Base-by-base conservation (phyloP, 352 stramenopile genomes). In the Globisporangium cylindrosporum region DNA sequence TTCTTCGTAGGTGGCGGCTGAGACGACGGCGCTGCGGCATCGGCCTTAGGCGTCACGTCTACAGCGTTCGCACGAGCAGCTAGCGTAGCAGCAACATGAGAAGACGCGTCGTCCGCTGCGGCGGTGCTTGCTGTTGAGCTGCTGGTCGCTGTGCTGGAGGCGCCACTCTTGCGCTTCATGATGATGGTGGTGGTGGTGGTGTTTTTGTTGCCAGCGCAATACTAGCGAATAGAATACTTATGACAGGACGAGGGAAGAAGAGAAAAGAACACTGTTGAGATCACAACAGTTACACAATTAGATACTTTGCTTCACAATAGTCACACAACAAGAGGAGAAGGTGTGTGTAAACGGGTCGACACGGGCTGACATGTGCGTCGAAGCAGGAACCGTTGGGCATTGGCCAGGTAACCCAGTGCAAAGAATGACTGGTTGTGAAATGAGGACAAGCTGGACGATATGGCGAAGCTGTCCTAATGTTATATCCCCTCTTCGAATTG, bases 1-100 rank as follows among this genome's bases (percentile, higher is more conserved):
- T 84, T 84, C 69, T 82, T 84, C 62, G 72, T 77, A 25, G 59
- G 46, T 4, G 67, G 34, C 12, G 43, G 14, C 6, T 27, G 58
- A 14, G 58, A 6, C 5, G 36, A 36, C 41, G 60, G 29, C 10
- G 53, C 53, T 20, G 53, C 10, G 22, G 58, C 29, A 18, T 66
- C 32, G 15, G 59, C 5, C 20, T 38, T 27, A 5, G 25, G 22
- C 15, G 49, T 3, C 12, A 5, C 54, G 27, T 22, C 54, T 20
- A 15, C 18, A 12, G 54, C 2, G 14, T 7, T 14, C 4, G 4
- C 53, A 14, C 43, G 18, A 10, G 15, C 36, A 8, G 63, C 12
- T 24, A 29, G 1, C 14, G 29, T 22, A 32, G 57, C 15, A 20
- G 38, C 38, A 46, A 14, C 38, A 20, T 46, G 38, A 10, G 32